Evolutionary conservation across 768 basidiomycete genomes (phyloP).

Genomic region (Cytidiella melzeri): DNA sequence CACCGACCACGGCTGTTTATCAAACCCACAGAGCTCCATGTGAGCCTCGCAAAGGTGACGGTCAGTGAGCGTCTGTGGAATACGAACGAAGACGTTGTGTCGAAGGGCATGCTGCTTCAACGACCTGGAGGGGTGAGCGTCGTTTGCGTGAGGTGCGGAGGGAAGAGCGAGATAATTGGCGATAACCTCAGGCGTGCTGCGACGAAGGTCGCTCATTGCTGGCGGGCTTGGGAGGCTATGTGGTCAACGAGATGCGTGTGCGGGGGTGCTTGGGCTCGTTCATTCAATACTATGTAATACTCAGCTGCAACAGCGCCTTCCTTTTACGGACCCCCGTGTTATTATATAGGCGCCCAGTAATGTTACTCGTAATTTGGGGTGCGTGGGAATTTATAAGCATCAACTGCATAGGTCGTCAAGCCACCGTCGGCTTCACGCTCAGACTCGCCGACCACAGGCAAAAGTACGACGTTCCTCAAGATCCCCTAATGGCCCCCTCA

Average conservation of each 20-base stretch:
- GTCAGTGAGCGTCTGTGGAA: conserved; percentile 34
- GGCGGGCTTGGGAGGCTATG: conserved; percentile 61
- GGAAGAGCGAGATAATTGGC: conserved; percentile 38
- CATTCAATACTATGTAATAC: background rate
- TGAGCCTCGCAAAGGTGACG: conserved; percentile 44
- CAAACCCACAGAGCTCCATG: conserved; percentile 65
- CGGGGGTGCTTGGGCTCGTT: conserved; percentile 53
- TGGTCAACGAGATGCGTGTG: conserved; percentile 63
- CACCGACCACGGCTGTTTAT: conserved; percentile 67
- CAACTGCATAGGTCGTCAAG: conserved; percentile 28
- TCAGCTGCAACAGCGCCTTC: conserved; percentile 1
- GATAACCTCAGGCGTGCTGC: conserved; percentile 18
- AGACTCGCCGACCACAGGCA: conserved; percentile 16
- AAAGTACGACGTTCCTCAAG: conserved; percentile 32
- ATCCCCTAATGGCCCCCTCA: conserved; percentile 40
- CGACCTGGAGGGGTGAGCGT: conserved; percentile 26
- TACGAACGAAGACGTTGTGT: conserved; percentile 52
- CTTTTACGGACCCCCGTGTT: background rate
- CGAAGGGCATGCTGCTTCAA: conserved; percentile 46
- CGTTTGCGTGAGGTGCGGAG: conserved; percentile 60
- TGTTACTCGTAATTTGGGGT: background rate
- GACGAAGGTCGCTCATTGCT: conserved; percentile 33
- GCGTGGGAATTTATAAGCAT: conserved; percentile 16
- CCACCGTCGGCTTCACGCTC: conserved; percentile 26
- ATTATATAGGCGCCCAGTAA: background rate